Evolutionary conservation across 768 basidiomycete genomes (phyloP).

Genomic region (Boletus sensibilis): DNA sequence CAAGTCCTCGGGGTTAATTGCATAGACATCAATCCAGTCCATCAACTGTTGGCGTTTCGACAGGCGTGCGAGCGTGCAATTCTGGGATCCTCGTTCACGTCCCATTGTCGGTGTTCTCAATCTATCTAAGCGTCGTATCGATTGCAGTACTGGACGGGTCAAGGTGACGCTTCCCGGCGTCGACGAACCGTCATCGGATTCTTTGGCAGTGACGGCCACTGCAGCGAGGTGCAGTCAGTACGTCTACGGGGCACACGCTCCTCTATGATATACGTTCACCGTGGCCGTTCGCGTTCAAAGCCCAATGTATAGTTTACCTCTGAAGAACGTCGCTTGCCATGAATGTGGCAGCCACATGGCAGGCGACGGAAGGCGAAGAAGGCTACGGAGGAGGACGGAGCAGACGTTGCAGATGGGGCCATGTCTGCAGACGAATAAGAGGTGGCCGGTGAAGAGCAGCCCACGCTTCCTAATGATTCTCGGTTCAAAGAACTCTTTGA

Average conservation of each 20-base stretch:
- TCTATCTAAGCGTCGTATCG: conserved; percentile 54
- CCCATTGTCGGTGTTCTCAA: conserved; percentile 66
- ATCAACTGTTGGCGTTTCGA: conserved; percentile 88
- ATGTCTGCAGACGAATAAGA: conserved; percentile 33
- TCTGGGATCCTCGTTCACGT: conserved; percentile 94
- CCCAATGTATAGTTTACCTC: conserved; percentile 92
- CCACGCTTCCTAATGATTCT: too few relatives aligned
- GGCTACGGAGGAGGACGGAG: conserved; percentile 36
- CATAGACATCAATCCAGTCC: conserved; percentile 90
- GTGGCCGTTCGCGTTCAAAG: conserved; percentile 82
- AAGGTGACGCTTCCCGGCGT: conserved; percentile 34
- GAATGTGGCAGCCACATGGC: conserved; percentile 83
- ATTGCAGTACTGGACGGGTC: conserved; percentile 38
- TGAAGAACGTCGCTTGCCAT: conserved; percentile 85
- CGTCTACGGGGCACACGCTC: conserved; percentile 90
- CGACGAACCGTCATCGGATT: conserved; percentile 29
- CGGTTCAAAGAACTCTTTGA: too few relatives aligned
- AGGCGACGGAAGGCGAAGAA: conserved; percentile 63
- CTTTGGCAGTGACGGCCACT: conserved; percentile 72
- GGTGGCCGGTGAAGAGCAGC: too few relatives aligned
- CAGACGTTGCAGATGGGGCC: conserved; percentile 31
- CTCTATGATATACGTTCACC: conserved; percentile 91
- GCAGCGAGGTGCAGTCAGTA: conserved; percentile 86
- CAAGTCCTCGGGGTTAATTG: conserved; percentile 82
- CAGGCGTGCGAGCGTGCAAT: conserved; percentile 82